These are phyloP conservation scores for Parastagonospora nodorum DNA, from an alignment of 2,329 filamentous ascomycete genomes.

Conservation along the genomic window DNA sequence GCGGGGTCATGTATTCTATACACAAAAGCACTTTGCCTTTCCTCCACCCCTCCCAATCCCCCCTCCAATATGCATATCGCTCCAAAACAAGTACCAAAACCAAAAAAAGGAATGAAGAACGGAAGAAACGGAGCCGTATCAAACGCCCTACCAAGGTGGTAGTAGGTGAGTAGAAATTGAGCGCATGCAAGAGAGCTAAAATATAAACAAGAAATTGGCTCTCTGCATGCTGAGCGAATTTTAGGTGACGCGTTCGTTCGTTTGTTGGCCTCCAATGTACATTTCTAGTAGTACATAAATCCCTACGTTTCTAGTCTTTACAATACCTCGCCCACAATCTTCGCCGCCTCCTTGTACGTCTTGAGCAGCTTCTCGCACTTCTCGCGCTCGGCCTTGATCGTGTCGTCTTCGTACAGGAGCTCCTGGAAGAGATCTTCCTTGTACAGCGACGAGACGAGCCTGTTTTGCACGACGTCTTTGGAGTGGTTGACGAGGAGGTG, in stretches of 20 bases:
- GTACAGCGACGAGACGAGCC: conserved; percentile 93
- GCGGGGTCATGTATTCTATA: conserved; percentile 20
- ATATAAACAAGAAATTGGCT: conserved; percentile 16
- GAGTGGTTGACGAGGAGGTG: conserved; percentile 97
- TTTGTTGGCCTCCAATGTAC: conserved; percentile 1
- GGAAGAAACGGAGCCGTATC: conserved; percentile 17
- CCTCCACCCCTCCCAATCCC: conserved; percentile 4
- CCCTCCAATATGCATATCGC: not conserved
- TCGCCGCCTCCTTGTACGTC: conserved; percentile 96
- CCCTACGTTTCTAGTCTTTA: conserved; percentile 20
- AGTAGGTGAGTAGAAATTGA: conserved; percentile 34
- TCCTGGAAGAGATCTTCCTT: conserved; percentile 90
- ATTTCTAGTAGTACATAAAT: conserved; percentile 11
- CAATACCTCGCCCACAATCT: conserved; percentile 92
- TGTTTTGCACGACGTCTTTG: conserved; percentile 97
- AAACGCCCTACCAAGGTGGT: conserved; percentile 26
- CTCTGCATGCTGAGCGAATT: not conserved
- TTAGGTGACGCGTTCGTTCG: not conserved
- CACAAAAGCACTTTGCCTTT: conserved; percentile 9
- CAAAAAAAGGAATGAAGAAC: conserved; percentile 6
- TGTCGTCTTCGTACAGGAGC: conserved; percentile 95
- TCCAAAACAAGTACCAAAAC: not conserved
- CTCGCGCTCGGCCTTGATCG: conserved; percentile 94
- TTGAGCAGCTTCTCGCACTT: conserved; percentile 96
- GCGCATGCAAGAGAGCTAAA: conserved; percentile 16